Evolutionary conservation across 192 early-diverging fungal species (phyloP).

Genomic region (Coemansia sp.): DNA sequence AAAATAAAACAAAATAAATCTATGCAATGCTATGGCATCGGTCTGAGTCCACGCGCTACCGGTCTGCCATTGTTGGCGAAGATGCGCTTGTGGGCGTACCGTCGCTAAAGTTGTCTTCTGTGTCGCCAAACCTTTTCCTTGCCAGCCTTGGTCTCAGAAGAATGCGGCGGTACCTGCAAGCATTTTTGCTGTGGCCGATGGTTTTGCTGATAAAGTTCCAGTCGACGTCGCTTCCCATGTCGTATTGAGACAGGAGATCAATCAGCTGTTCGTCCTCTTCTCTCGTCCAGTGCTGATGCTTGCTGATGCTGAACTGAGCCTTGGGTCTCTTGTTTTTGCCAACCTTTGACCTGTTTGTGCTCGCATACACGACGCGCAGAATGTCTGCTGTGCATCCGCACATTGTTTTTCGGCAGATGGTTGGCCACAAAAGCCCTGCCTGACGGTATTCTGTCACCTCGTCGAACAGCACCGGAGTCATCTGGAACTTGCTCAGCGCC

Average conservation of each 20-base stretch:
- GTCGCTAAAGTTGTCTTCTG: conserved; percentile 11
- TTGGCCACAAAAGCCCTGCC: conserved; percentile 38
- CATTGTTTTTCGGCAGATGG: conserved; percentile 21
- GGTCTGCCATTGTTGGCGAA: background rate
- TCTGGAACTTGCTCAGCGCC: conserved; percentile 29
- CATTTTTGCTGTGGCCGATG: conserved; percentile 47
- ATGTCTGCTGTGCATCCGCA: conserved; percentile 26
- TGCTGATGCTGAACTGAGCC: conserved; percentile 45
- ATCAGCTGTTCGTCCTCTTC: conserved; percentile 34
- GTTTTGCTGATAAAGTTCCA: conserved; percentile 48
- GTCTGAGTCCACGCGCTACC: background rate
- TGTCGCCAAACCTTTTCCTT: conserved; percentile 1
- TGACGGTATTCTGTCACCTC: conserved; percentile 33
- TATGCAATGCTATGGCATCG: background rate
- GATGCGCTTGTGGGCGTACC: conserved; percentile 1
- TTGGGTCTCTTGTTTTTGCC: conserved; percentile 24
- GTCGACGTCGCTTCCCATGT: conserved; percentile 31
- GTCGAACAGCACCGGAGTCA: conserved; percentile 34
- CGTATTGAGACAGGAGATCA: conserved; percentile 21
- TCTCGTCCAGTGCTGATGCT: conserved; percentile 44
- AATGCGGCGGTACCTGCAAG: conserved; percentile 47
- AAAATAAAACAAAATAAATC: background rate
- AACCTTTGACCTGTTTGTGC: conserved; percentile 19
- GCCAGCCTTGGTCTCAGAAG: conserved; percentile 12
- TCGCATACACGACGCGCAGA: conserved; percentile 29